phyloP scores from a whole-genome alignment of 176 grass and related monocot genomes.

The Eragrostis nindensis region DNA sequence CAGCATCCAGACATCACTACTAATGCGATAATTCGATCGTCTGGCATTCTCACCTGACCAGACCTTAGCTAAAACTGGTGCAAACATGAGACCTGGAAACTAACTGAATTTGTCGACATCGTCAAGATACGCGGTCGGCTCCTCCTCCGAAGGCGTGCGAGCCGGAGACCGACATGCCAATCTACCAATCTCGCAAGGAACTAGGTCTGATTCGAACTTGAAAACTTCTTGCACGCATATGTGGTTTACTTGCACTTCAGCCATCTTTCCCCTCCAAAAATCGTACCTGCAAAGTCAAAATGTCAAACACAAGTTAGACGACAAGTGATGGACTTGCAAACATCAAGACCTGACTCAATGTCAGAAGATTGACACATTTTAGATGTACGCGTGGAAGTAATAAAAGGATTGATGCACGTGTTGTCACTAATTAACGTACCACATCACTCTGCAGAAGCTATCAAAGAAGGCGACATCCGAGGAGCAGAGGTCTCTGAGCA shows the following conservation, averaged over 20 bases:
- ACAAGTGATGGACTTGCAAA: too few relatives aligned
- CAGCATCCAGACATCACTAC: too few relatives aligned
- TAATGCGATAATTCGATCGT: too few relatives aligned
- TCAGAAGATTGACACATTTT: too few relatives aligned
- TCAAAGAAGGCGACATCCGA: constrained; percentile 17
- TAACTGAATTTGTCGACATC: neutral
- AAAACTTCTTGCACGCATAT: constrained; percentile 26
- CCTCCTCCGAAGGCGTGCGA: neutral
- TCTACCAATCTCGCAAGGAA: constrained; percentile 4
- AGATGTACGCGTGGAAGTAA: too few relatives aligned
- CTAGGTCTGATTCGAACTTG: constrained; percentile 47
- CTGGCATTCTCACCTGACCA: too few relatives aligned
- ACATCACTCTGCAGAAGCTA: constrained; percentile 7
- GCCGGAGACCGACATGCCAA: neutral
- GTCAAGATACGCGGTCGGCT: neutral
- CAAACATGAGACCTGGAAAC: too few relatives aligned
- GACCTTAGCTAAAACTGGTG: too few relatives aligned
- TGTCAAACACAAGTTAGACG: too few relatives aligned
- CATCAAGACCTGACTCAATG: too few relatives aligned
- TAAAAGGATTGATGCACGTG: neutral
- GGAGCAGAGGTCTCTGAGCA: constrained; percentile 36
- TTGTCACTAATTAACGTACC: neutral
- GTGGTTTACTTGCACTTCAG: constrained; percentile 21
- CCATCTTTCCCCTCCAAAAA: constrained; percentile 17
- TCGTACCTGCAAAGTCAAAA: constrained; percentile 25